Conservation (phyloP, 1,284 basidiomycete species). For the Rhizopogon parksii region DNA sequence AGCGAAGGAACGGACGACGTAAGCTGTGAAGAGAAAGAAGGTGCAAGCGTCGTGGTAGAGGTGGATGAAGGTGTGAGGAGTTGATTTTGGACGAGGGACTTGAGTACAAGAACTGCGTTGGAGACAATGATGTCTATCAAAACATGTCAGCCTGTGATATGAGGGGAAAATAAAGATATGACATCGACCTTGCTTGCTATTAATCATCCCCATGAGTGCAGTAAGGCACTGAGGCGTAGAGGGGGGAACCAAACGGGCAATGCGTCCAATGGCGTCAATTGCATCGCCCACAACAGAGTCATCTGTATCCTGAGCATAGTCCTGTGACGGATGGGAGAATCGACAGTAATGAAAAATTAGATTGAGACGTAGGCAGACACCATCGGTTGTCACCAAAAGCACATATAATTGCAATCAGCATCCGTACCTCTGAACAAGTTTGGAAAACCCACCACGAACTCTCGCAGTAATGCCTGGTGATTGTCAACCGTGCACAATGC, state of each 20-base stretch:
- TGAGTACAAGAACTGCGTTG: slow-evolving; percentile 77
- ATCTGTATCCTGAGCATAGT: slow-evolving; percentile 69
- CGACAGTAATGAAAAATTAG: too few relatives aligned
- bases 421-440: not conserved
- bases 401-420: not conserved
- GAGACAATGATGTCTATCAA: slow-evolving; percentile 63
- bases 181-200: slow-evolving; percentile 60
- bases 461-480: slow-evolving; percentile 62
- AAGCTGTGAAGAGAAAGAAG: slow-evolving; percentile 15
- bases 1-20: not conserved
- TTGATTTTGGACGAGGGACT: slow-evolving; percentile 71
- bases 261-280: slow-evolving; percentile 72
- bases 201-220: slow-evolving; percentile 72
- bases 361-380: too few relatives aligned
- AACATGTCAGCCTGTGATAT: not conserved
- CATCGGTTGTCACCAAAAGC: not conserved
- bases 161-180: not conserved
- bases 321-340: slow-evolving; percentile 34
- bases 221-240: slow-evolving; percentile 66
- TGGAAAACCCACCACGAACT: slow-evolving; percentile 63
- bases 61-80: slow-evolving; percentile 25
- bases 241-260: slow-evolving; percentile 62
- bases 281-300: slow-evolving; percentile 65
- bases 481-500: slow-evolving; percentile 61
- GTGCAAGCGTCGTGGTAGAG: slow-evolving; percentile 19